These are phyloP conservation scores for Aphanocladium album DNA, from an alignment of 2,329 filamentous ascomycete species.

Conservation along the genomic window DNA sequence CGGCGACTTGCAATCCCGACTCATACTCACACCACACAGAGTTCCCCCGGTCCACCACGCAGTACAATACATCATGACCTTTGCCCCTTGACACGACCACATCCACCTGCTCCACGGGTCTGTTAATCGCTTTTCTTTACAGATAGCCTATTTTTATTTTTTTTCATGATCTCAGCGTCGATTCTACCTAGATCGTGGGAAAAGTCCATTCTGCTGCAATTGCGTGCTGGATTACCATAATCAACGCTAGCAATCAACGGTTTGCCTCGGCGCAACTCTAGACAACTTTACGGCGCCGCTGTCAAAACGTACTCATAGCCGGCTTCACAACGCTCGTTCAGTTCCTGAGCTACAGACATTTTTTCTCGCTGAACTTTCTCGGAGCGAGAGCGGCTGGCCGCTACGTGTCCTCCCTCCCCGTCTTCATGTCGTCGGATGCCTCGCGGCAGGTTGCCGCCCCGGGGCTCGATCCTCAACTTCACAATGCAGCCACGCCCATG, in stretches of 20 bases:
- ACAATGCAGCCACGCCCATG: neutral
- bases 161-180: neutral
- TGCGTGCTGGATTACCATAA: too few relatives aligned
- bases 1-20: too few relatives aligned
- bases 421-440: conserved; percentile 3
- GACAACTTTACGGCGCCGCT: too few relatives aligned
- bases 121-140: neutral
- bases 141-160: neutral
- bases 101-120: neutral
- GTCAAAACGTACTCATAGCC: too few relatives aligned
- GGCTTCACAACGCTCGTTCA: too few relatives aligned
- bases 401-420: neutral
- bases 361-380: neutral
- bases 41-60: neutral
- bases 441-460: neutral
- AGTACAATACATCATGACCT: conserved; percentile 10
- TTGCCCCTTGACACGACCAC: neutral
- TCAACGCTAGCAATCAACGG: too few relatives aligned
- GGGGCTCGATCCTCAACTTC: neutral
- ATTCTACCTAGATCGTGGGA: neutral
- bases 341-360: too few relatives aligned
- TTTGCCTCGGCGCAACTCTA: too few relatives aligned
- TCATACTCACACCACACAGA: too few relatives aligned
- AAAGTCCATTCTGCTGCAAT: neutral
- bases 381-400: neutral